Base-by-base conservation (phyloP, 192 early-diverging fungal genomes). In the Backusella luteola region DNA sequence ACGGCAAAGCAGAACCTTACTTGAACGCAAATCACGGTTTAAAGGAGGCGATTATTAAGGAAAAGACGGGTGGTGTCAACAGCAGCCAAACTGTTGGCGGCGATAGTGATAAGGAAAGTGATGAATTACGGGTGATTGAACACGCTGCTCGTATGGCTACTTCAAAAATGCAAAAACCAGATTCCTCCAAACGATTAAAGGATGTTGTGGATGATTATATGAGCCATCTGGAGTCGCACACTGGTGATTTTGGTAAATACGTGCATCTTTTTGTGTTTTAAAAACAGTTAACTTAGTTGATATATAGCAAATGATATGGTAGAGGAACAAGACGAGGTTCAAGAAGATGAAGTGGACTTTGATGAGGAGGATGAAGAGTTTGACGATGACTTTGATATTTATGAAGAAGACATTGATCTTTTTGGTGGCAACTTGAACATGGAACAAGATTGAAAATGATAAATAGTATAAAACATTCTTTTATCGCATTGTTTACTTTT, bases 151-250 rank as follows among this genome's bases (percentile, higher is more conserved):
- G 68, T 39, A 35, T 39, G 3, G 68, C 68, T 4, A 23, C 21
- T 7, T 17, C 34, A 36, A 38, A 69, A 14, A 69, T 69, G 34
- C 35, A 69, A 5, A 69, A 69, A 19, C n/a, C 36, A 39, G 23
- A 69, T 23, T 41, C 68, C 1, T 39, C 35, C 12, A 69, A 41
- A 14, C 34, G 68, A 39, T 69, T 69, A 69, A 69, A 69, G 12
- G 35, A 69, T 36, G 68, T 69, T 39, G 68, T 69, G 17, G 68
- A 69, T 69, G 68, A 69, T 12, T 69, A 39, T 29, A 69, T 69
- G 68, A 38, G 26, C 26, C 21, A 63, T 26, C n/a, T 63, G 4
- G 56, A 63, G 12, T 29, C 23, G 1, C 56, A 63, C 11, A 63
- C 56, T 29, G 56, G 56, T 14, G 56, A 63, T 29, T 63, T 63